Evolutionary conservation across 441 rosid genomes (phyloP), one percentile per base, ranked within the genome.

Genomic region (Macaranga tanarius): DNA sequence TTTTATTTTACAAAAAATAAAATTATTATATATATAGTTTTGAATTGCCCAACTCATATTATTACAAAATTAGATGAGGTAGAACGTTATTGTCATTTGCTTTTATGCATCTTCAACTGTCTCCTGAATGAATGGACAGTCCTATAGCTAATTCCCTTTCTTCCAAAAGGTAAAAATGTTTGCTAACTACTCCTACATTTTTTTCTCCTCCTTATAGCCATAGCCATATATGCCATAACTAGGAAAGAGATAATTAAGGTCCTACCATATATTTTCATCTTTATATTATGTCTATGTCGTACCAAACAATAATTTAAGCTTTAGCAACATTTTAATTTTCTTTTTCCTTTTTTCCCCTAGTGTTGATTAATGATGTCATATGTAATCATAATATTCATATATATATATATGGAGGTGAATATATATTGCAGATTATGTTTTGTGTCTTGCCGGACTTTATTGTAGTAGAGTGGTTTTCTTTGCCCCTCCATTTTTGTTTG

Each of bases 271-370:
- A n/a, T 57, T 7, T 58, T 9, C 50, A 3, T 50, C 52, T 25
- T 73, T 57, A 31, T 26, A 72, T 57, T 42, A 66, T 70, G 75
- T 76, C 77, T 55, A 5, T 68, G 68, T 79, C 70, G 62, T 73
- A 70, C 67, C 66, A 65, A 26, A 76, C 77, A 70, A 65, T 73
- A 26, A 60, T 79, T 69, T 65, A 70, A 64, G 69, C 66, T 20
- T 26, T 59, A 52, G 6, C 47, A 45, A 0, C 22, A 15, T 47
- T 31, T 59, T 58, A 52, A 34, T 51, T 45, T 45, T 0, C 26
- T 17, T 28, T 17, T 20, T 10, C 15, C 34, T 6, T 28, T 38
- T 52, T 58, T 56, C 34, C 26, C n/a, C 54, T 47, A 48, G 57
- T 20, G n/a, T 20, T 50, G 62, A 44, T 72, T 50, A 67, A 44